These are phyloP conservation scores for Uronychia binucleata DNA, from an alignment of 73 alveolate species.

Conservation along the genomic window DNA sequence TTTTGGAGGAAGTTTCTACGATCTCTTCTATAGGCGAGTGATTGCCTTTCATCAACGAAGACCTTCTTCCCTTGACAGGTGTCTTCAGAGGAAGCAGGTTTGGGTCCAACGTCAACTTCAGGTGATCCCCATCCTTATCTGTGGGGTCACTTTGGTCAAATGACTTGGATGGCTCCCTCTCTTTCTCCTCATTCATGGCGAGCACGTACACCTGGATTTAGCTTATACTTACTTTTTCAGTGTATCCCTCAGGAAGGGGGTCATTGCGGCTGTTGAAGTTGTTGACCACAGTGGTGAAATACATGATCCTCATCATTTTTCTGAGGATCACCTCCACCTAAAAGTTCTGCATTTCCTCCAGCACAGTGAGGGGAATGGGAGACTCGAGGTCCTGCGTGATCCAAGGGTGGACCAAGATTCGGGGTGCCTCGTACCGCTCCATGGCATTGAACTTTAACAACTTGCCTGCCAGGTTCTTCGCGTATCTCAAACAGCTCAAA, in stretches of 20 bases:
- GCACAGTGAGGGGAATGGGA: constrained; percentile 71
- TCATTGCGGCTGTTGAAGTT: neutral
- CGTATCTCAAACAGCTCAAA: constrained; percentile 23
- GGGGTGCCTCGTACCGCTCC: constrained; percentile 81
- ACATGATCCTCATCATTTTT: neutral
- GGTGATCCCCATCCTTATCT: neutral
- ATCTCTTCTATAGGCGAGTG: neutral
- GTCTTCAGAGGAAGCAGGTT: neutral
- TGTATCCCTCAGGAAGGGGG: neutral
- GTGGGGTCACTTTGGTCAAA: neutral
- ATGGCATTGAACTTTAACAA: constrained; percentile 15
- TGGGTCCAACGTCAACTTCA: neutral
- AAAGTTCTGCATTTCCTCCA: constrained; percentile 58
- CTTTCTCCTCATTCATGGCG: neutral
- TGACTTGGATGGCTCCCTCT: neutral
- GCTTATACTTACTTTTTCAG: neutral
- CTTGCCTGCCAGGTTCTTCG: constrained; percentile 48
- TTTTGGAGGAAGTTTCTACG: neutral
- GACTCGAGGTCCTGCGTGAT: constrained; percentile 76
- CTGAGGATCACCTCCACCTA: constrained; percentile 3
- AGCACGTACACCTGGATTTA: neutral
- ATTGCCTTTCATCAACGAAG: neutral
- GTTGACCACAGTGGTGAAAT: neutral
- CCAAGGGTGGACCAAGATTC: constrained; percentile 93
- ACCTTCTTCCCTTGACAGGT: neutral